Conservation (phyloP, 768 basidiomycete species). For the Lactarius indigo region DNA sequence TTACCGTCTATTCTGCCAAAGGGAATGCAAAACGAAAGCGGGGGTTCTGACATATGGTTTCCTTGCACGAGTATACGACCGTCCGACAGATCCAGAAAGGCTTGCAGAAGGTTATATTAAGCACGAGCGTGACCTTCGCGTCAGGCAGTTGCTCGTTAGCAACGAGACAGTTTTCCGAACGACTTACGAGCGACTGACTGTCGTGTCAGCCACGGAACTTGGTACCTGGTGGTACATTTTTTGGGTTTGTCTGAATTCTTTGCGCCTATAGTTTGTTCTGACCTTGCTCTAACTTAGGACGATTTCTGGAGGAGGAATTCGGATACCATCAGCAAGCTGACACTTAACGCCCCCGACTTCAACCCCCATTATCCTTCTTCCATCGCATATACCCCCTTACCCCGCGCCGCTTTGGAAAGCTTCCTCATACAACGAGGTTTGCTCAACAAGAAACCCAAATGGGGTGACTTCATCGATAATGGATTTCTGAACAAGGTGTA, state of each 20-base stretch:
- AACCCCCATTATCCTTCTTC: constrained; percentile 68
- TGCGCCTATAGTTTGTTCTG: neutral
- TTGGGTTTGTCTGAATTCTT: constrained; percentile 48
- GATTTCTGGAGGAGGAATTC: constrained; percentile 73
- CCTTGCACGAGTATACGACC: constrained; percentile 56
- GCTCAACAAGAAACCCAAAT: constrained; percentile 42
- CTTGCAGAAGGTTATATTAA: constrained; percentile 45
- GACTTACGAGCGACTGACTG: constrained; percentile 51
- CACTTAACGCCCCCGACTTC: constrained; percentile 54
- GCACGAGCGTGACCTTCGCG: constrained; percentile 52
- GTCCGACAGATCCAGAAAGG: constrained; percentile 43
- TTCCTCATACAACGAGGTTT: constrained; percentile 64
- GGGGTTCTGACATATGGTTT: constrained; percentile 60
- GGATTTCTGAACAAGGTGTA: constrained; percentile 74
- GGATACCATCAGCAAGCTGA: constrained; percentile 49
- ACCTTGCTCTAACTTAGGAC: constrained; percentile 44
- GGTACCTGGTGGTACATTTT: constrained; percentile 78
- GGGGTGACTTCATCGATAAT: constrained; percentile 51
- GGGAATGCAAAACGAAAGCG: constrained; percentile 50
- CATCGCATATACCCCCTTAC: constrained; percentile 68
- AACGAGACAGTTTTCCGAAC: constrained; percentile 45
- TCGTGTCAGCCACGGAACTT: constrained; percentile 46
- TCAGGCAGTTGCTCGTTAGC: constrained; percentile 46
- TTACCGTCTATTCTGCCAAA: constrained; percentile 50
- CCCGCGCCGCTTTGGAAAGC: constrained; percentile 57